Evolutionary conservation across 805 yeast species (phyloP).

Genomic region (Pichia gijzeniarum): DNA sequence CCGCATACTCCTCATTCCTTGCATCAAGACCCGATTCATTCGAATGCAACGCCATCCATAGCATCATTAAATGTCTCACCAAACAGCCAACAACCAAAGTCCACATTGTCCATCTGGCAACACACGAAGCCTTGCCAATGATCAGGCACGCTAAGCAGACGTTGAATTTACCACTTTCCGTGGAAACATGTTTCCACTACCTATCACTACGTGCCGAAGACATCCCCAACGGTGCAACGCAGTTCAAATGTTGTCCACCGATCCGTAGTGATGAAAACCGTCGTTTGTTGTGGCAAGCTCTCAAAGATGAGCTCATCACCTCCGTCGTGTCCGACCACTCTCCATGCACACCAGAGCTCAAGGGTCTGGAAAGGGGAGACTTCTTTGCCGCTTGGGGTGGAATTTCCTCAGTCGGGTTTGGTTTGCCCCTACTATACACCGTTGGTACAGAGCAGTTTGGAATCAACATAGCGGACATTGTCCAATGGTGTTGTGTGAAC

Average conservation of each 20-base stretch:
- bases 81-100: constrained; percentile 55
- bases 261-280: constrained; percentile 73
- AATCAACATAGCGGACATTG: constrained; percentile 47
- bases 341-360: constrained; percentile 90
- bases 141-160: constrained; percentile 53
- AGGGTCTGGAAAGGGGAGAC: constrained; percentile 76
- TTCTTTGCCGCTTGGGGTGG: constrained; percentile 97
- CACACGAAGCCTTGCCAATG: constrained; percentile 75
- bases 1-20: constrained; percentile 62
- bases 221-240: constrained; percentile 72
- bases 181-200: constrained; percentile 94
- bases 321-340: constrained; percentile 94
- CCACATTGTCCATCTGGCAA: constrained; percentile 88
- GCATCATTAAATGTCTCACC: constrained; percentile 58
- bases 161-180: constrained; percentile 57
- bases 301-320: constrained; percentile 56
- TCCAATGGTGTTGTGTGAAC: constrained; percentile 72
- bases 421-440: constrained; percentile 75
- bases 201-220: constrained; percentile 70
- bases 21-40: constrained; percentile 85
- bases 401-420: constrained; percentile 86
- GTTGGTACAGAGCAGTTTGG: constrained; percentile 45
- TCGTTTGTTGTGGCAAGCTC: constrained; percentile 69
- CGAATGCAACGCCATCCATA: constrained; percentile 78
- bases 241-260: constrained; percentile 93